Base-by-base conservation (phyloP, 805 yeast genomes). In the Nakazawaea sp. region DNA sequence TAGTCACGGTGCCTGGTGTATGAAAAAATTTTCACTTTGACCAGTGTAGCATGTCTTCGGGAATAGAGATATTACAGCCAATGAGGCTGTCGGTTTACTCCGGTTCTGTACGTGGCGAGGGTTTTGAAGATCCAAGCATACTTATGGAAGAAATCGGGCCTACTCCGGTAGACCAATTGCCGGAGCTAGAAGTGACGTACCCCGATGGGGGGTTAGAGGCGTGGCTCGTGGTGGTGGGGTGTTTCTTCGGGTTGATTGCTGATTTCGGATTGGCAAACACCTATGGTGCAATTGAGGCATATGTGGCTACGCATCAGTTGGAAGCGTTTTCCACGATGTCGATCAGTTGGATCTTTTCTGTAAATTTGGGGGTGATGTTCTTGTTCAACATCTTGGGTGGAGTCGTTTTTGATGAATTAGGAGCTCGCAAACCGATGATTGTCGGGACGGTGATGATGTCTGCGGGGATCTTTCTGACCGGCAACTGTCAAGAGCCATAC, bases 151-250 rank as follows among this genome's bases (percentile, higher is more conserved):
- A n/a, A n/a, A n/a, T n/a, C n/a, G n/a, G n/a, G n/a, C n/a, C n/a
- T n/a, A n/a, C n/a, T n/a, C n/a, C n/a, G n/a, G n/a, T n/a, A n/a
- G n/a, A n/a, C n/a, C n/a, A n/a, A n/a, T n/a, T n/a, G n/a, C n/a
- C n/a, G n/a, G n/a, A n/a, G n/a, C n/a, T n/a, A n/a, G n/a, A n/a
- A n/a, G n/a, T n/a, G n/a, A n/a, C 12, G 17, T 66, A 56, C 40
- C 82, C 81, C 0, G 81, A 80, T 44, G 85, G 85, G 15, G 85
- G 86, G 0, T 36, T 53, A 25, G 47, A 52, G 40, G 84, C 85
- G 0, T 75, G 78, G 61, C 41, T 56, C 3, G 81, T 75, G 2
- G 69, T 75, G 0, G 51, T 75, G 19, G 86, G 85, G 3, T 62
- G 75, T 3, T 77, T 75, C 47, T 52, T 71, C 30, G 85, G 84